Evolutionary conservation across 2,329 filamentous ascomycete genomes (phyloP).

Genomic region (Diplodia sapinea): DNA sequence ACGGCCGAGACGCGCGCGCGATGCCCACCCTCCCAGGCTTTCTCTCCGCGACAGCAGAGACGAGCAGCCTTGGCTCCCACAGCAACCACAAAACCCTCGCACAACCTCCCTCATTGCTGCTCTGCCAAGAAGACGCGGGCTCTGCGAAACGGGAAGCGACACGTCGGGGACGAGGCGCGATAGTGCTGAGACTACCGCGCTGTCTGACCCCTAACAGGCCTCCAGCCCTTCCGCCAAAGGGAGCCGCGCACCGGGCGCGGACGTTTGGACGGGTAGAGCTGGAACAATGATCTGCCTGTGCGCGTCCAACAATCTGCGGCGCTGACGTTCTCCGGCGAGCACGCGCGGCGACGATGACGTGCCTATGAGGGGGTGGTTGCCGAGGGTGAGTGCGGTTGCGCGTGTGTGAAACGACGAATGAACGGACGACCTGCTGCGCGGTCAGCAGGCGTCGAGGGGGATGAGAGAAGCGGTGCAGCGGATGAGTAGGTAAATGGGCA

Average conservation of each 20-base stretch:
- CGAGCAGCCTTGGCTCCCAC: constrained; percentile 16
- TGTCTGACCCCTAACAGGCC: background rate
- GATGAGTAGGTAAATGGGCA: too few relatives aligned
- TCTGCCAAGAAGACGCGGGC: background rate
- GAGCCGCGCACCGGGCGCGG: background rate
- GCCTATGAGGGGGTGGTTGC: too few relatives aligned
- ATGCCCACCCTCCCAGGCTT: constrained; percentile 23
- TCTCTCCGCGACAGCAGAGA: background rate
- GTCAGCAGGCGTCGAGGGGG: too few relatives aligned
- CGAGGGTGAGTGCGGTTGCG: too few relatives aligned
- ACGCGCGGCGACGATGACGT: too few relatives aligned
- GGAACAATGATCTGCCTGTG: background rate
- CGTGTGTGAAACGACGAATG: too few relatives aligned
- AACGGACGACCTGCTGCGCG: too few relatives aligned
- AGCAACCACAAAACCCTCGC: background rate
- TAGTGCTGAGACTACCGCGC: too few relatives aligned
- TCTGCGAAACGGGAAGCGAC: background rate
- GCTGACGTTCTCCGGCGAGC: background rate
- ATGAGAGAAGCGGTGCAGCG: too few relatives aligned
- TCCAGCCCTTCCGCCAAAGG: constrained; percentile 19
- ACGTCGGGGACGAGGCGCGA: background rate
- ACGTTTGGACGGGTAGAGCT: constrained; percentile 7
- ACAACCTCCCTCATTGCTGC: background rate
- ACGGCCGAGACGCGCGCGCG: background rate
- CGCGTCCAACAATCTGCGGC: background rate